Evolutionary conservation across 306 rosid species (phyloP).

Genomic region (Rosa persica): DNA sequence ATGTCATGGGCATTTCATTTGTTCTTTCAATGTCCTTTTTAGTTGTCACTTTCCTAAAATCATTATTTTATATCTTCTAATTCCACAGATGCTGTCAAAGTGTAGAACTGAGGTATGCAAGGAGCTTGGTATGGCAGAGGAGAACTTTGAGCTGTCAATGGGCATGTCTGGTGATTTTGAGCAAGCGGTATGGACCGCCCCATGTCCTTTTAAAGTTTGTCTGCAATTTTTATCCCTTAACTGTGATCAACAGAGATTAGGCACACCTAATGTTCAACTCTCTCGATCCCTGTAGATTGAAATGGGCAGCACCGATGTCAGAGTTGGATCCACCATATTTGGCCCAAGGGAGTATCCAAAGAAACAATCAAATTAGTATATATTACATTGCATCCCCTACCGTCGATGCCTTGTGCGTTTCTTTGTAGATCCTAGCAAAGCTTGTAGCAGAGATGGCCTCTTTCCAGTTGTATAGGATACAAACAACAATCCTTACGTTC

Average conservation of each 20-base stretch:
- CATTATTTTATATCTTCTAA: neutral
- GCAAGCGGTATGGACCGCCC: conserved; percentile 34
- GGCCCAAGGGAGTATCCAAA: conserved; percentile 53
- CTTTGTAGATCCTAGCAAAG: neutral
- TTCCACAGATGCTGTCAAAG: conserved; percentile 31
- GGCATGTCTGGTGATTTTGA: conserved; percentile 64
- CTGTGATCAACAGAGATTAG: neutral
- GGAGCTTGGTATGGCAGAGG: conserved; percentile 43
- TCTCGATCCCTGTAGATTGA: conserved; percentile 42
- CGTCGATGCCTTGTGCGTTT: neutral
- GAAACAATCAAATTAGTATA: conserved; percentile 33
- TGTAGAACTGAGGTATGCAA: conserved; percentile 49
- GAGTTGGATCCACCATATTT: conserved; percentile 54
- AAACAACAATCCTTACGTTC: neutral
- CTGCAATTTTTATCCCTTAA: neutral
- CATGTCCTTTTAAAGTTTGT: neutral
- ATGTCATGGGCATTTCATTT: neutral
- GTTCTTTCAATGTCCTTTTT: neutral
- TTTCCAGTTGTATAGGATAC: neutral
- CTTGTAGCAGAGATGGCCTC: neutral
- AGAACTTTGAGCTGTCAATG: conserved; percentile 47
- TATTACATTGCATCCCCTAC: neutral
- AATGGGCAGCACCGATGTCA: conserved; percentile 56
- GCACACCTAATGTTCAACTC: neutral
- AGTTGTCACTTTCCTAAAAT: neutral